Conservation (phyloP, 805 yeast species). For the Suhomyces emberorum region DNA sequence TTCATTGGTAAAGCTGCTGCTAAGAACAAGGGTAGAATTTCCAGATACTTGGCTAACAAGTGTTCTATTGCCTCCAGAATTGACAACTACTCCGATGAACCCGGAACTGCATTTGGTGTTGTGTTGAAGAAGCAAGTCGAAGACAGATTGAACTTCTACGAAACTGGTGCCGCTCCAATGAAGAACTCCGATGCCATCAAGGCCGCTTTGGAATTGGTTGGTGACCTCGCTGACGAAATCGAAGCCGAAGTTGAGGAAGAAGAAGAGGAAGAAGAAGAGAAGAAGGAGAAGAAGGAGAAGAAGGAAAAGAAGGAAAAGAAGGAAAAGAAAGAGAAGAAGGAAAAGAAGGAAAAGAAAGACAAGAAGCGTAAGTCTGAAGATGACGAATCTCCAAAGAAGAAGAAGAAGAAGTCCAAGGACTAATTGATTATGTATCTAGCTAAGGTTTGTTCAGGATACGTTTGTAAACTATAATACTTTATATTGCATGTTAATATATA, state of each 20-base stretch:
- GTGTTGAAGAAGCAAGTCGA: constrained; percentile 95
- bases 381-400: constrained; percentile 37
- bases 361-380: constrained; percentile 38
- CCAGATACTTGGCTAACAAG: constrained; percentile 97
- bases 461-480: constrained; percentile 24
- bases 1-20: constrained; percentile 91
- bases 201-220: constrained; percentile 75
- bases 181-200: constrained; percentile 93
- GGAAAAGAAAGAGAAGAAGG: constrained; percentile 31
- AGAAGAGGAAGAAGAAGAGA: constrained; percentile 22
- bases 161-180: constrained; percentile 94
- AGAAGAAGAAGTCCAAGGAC: constrained; percentile 47
- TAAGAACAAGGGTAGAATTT: constrained; percentile 98
- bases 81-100: constrained; percentile 94
- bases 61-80: constrained; percentile 99
- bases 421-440: too few relatives aligned
- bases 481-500: constrained; percentile 25
- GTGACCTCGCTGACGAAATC: constrained; percentile 46
- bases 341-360: constrained; percentile 36
- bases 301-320: constrained; percentile 34
- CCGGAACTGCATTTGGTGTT: constrained; percentile 84
- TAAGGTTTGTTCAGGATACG: neutral
- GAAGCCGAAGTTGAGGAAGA: constrained; percentile 20
- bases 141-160: constrained; percentile 93
- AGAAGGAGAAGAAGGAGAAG: constrained; percentile 31